Percentiles rank a stretch among this genome's conserved stretches.
phyloP scores from a whole-genome alignment of 768 basidiomycete species.

The Rhodotorula taiwanensis region DNA sequence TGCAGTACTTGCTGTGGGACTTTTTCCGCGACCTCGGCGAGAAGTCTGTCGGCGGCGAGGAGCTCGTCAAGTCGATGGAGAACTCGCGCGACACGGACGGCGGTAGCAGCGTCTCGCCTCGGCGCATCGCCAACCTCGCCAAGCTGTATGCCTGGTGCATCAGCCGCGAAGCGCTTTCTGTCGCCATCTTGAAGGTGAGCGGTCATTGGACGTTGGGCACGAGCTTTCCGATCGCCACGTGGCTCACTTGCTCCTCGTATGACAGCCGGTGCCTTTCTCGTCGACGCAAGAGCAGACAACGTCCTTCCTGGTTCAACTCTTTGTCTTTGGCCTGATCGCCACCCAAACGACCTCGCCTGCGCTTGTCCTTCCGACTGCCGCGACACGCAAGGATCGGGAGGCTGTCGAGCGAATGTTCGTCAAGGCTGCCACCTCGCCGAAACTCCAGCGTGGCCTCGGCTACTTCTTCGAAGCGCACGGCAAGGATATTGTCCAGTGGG shows the following conservation, averaged over 20 bases:
- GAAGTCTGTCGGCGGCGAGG: conserved; percentile 67
- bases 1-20: conserved; percentile 95
- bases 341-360: conserved; percentile 69
- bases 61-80: conserved; percentile 58
- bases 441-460: conserved; percentile 65
- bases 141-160: conserved; percentile 89
- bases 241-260: too few relatives aligned
- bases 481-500: conserved; percentile 39
- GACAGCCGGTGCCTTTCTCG: conserved; percentile 83
- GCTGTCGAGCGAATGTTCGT: conserved; percentile 71
- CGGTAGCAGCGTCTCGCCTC: conserved; percentile 48
- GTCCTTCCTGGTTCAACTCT: conserved; percentile 63
- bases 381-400: conserved; percentile 50
- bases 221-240: too few relatives aligned
- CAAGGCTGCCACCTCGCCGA: conserved; percentile 60
- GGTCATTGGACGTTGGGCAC: too few relatives aligned
- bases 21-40: conserved; percentile 88
- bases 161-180: conserved; percentile 67
- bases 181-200: conserved; percentile 75
- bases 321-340: conserved; percentile 62
- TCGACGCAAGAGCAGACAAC: conserved; percentile 58
- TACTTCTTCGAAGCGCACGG: conserved; percentile 58
- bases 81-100: conserved; percentile 45
- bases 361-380: conserved; percentile 42
- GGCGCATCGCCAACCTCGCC: conserved; percentile 64